Base-by-base conservation (phyloP, 768 basidiomycete species). In the Phlebiopsis flavidoalba region DNA sequence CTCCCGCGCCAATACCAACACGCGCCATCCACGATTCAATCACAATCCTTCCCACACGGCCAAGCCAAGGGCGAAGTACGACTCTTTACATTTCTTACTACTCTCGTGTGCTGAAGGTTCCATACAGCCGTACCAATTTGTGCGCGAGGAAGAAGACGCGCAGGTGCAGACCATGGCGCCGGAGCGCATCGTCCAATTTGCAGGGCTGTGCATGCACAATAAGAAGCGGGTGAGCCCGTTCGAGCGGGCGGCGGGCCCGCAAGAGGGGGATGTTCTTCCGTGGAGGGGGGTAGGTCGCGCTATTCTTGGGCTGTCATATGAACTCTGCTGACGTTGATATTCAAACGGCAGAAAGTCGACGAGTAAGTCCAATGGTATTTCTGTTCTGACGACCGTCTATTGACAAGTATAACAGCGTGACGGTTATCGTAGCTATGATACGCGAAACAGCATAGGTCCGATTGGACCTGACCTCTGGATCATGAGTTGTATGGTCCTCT, bases 261-360 rank as follows among this genome's bases (percentile, higher is more conserved):
- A 80, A 87, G 64, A n/a, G n/a, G n/a, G 86, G 85, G 12, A 79
- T 85, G 74, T 75, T 77, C 60, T 89, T 83, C 72, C 77, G 79
- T 66, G 90, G 90, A 66, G 90, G 90, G 90, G 90, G 67, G 90
- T 92, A 69, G 73, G 89, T 84, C 36, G 43, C n/a, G 35, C 40
- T 31, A 31, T 31, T 31, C 26, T 54, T 43, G 11, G 40, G 53
- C 37, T 59, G 6, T 50, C 49, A 6, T 15, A 6, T 66, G 40
- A 46, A 62, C 43, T 40, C n/a, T 56, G 22, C 57, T 65, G 37
- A 57, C 49, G 59, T 17, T 31, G 26, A 31, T 6, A 31, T 31
- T 31, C 26, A 31, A 3, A 31, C 6, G 26, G 6, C 26, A 92
- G 90, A 92, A 93, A 84, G 70, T 85, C 51, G 90, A 93, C 65